Evolutionary conservation across 768 basidiomycete genomes (phyloP).

Genomic region (Phanerochaete sordida): DNA sequence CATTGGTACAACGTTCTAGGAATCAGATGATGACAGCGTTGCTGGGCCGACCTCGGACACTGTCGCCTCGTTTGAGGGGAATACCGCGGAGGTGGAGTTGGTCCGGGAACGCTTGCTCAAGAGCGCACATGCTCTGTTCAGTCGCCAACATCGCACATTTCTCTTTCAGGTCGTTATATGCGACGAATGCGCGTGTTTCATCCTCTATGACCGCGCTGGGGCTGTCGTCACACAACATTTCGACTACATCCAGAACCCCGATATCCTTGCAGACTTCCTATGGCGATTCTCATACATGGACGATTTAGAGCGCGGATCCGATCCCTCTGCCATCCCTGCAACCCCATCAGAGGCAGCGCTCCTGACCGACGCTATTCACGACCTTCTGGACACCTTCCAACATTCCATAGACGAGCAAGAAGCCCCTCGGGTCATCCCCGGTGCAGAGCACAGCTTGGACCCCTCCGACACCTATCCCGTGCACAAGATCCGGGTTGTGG

Average conservation of each 20-base stretch:
- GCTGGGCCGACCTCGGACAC: too few relatives aligned
- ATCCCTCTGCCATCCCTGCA: neutral
- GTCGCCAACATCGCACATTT: neutral
- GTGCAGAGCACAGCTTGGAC: neutral
- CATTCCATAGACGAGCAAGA: too few relatives aligned
- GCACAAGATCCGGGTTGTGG: neutral
- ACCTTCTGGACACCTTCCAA: too few relatives aligned
- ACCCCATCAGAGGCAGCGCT: neutral
- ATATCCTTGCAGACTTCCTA: neutral
- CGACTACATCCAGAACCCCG: conserved; percentile 15
- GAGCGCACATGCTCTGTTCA: neutral
- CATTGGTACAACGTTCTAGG: neutral
- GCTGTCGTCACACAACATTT: conserved; percentile 24
- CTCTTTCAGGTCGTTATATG: conserved; percentile 29
- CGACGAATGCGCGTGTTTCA: conserved; percentile 23
- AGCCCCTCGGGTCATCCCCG: too few relatives aligned
- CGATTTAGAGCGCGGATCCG: neutral
- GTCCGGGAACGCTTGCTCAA: neutral
- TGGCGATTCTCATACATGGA: neutral
- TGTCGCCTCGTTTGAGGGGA: too few relatives aligned
- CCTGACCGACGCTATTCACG: neutral
- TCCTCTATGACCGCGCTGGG: conserved; percentile 34
- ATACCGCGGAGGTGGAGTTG: neutral
- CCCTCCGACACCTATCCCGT: neutral
- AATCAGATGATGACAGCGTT: neutral